Percentiles rank a stretch among this genome's conserved stretches.
These are phyloP conservation scores for Epicoccum nigrum DNA, from an alignment of 2,329 filamentous ascomycete species.

Conservation along the genomic window DNA sequence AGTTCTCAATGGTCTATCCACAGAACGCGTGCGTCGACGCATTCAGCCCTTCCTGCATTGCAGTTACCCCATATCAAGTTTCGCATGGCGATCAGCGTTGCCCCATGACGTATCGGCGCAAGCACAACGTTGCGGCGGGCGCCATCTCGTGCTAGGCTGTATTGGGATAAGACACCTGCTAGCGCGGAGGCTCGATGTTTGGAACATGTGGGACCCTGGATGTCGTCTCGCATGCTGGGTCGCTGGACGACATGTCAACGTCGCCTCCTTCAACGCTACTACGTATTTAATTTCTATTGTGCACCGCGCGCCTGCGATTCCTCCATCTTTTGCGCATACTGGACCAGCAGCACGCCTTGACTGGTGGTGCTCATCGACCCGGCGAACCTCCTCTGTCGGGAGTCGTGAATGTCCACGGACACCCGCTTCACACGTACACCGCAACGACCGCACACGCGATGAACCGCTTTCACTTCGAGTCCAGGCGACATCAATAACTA, in stretches of 20 bases:
- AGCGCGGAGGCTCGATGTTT: constrained; percentile 2
- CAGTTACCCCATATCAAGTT: constrained; percentile 18
- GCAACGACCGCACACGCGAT: constrained; percentile 32
- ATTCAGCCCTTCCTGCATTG: neutral
- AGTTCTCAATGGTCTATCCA: neutral
- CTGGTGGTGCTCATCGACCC: constrained; percentile 10
- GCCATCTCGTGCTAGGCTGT: constrained; percentile 21
- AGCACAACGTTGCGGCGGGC: constrained; percentile 16
- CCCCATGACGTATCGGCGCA: constrained; percentile 24
- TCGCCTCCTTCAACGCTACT: constrained; percentile 5
- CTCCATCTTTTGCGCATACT: neutral
- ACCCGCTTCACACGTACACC: constrained; percentile 20
- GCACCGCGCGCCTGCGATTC: neutral
- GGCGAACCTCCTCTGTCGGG: constrained; percentile 9
- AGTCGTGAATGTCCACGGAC: constrained; percentile 27
- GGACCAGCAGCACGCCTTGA: constrained; percentile 6
- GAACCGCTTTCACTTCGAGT: constrained; percentile 33
- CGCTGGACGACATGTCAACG: constrained; percentile 14
- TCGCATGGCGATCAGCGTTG: constrained; percentile 15
- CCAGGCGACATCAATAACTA: constrained; percentile 19
- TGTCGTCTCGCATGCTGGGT: constrained; percentile 26
- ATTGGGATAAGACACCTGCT: constrained; percentile 17
- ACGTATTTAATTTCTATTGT: constrained; percentile 5
- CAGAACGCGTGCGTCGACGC: neutral
- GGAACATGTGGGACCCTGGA: constrained; percentile 25